Base-by-base conservation (phyloP, 2,329 filamentous ascomycete species). In the Sporothrix dimorphospora region DNA sequence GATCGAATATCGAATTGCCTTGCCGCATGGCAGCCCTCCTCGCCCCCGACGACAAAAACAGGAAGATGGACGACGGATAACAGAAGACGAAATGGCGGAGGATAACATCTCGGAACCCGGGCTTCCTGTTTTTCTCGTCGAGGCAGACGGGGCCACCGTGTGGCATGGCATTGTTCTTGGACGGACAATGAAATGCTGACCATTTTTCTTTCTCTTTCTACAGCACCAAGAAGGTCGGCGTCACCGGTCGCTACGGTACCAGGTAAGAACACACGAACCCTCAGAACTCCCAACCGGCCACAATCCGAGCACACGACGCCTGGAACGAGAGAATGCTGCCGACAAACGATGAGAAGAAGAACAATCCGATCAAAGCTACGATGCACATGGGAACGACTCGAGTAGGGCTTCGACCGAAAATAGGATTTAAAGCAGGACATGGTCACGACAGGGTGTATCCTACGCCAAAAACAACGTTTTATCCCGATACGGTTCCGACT, bases 181-280 rank as follows among this genome's bases (percentile, higher is more conserved):
- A 19, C 16, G 42, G 61, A 55, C 21, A 59, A 69, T 57, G 59
- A 71, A 69, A 27, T 71, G 70, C 75, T 76, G 71, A 76, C 72
- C 38, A 68, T 72, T 38, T 68, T 74, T 55, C 53, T 55, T 55
- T 69, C 63, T 57, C 38, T 65, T 34, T 27, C 40, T 45, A 45
- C 59, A 76, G 94, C 88, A 97, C 94, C 79, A 97, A 93, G 92
- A 97, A 97, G 92, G 94, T 97, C 91, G 94, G 94, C 85, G 94
- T 98, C 85, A 98, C 95, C 88, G 93, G 94, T 87, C 75, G 75
- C 49, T 76, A 97, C 78, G 79, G 79, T 79, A 78, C 72, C 72
- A 75, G 75, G 76, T 77, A 69, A 77, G 75, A 74, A 73, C 14
- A 30, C 2, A 7, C 57, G 45, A 3, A 38, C 42, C 19, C 42